phyloP scores from a whole-genome alignment of 1,284 basidiomycete genomes.

The Ustilago esculenta region DNA sequence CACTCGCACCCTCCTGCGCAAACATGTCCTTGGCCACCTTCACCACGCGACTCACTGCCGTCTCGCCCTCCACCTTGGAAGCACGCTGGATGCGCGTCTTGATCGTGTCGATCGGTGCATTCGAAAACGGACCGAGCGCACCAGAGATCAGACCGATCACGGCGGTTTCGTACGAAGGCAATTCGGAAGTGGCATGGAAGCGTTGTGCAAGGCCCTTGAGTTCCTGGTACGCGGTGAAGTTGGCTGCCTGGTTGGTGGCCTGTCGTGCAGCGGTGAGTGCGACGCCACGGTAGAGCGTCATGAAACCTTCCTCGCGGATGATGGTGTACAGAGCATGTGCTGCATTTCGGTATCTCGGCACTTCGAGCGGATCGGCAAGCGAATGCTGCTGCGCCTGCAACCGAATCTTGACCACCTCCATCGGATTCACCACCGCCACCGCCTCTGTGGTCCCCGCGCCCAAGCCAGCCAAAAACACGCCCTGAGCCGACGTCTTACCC shows the following conservation, averaged over 20 bases:
- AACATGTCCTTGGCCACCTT: constrained; percentile 91
- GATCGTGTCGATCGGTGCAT: constrained; percentile 96
- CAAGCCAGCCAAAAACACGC: constrained; percentile 86
- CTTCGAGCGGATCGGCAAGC: constrained; percentile 91
- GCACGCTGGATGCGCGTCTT: constrained; percentile 88
- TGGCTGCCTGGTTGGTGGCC: constrained; percentile 98
- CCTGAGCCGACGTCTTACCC: constrained; percentile 78
- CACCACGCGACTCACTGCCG: constrained; percentile 77
- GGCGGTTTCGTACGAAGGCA: constrained; percentile 90
- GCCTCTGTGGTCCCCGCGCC: constrained; percentile 89
- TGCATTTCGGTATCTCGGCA: constrained; percentile 93
- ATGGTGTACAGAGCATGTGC: constrained; percentile 96
- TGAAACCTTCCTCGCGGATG: constrained; percentile 87
- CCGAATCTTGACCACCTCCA: constrained; percentile 99
- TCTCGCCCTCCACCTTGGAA: constrained; percentile 78
- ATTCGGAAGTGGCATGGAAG: constrained; percentile 72
- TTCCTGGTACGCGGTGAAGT: constrained; percentile 98
- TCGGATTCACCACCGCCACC: constrained; percentile 92
- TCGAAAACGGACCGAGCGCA: constrained; percentile 94
- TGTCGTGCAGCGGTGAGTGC: constrained; percentile 89
- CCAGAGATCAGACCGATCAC: constrained; percentile 92
- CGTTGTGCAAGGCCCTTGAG: constrained; percentile 83
- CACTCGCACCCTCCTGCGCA: constrained; percentile 83
- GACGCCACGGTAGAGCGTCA: constrained; percentile 90
- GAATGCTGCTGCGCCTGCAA: constrained; percentile 98